Evolutionary conservation across 192 early-diverging fungal species (phyloP), one percentile per base, ranked within the genome.

Genomic region (Coemansia umbellata): DNA sequence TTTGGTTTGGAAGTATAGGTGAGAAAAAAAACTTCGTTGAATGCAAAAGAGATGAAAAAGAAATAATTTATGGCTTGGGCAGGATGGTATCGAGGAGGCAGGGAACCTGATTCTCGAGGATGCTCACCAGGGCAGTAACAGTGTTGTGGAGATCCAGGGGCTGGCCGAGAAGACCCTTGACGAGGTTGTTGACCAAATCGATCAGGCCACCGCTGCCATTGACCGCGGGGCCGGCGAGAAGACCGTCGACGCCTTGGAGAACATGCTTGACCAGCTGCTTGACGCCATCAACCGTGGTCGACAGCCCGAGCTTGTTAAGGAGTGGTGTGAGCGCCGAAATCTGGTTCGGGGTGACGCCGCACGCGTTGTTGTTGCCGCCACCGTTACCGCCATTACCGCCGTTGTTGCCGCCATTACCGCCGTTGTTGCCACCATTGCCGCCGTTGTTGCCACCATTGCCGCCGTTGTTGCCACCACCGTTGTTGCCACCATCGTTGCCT

Each of bases 201-300:
- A 74, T 9, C 19, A 67, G 30, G n/a, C 64, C 63, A 19, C 63
- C 63, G 37, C 40, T 41, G 18, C 63, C 63, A 31, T 62, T 66
- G 42, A 74, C 42, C 1, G 43, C 63, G 2, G 53, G 50, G 45
- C 70, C 66, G 32, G 57, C 58, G 8, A 74, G 70, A 11, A 66
- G 58, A 6, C 52, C 70, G 17, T 54, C 70, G 17, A 58, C 50
- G 33, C 54, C 50, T 49, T 40, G 28, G 14, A 62, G 36, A 2
- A 74, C 32, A n/a, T 66, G 66, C 31, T 74, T 54, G 27, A 74
- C 70, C 30, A 74, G 63, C 50, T 66, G 53, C 51, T 74, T 74
- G 27, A 74, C 70, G 1, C 63, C 70, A n/a, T 74, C 41, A 30
- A 74, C 63, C 0, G 70, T 74, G 32, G 59, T 57, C 1, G 63